phyloP scores from a whole-genome alignment of 73 alveolate genomes.

The Tetrahymena elliotti region DNA sequence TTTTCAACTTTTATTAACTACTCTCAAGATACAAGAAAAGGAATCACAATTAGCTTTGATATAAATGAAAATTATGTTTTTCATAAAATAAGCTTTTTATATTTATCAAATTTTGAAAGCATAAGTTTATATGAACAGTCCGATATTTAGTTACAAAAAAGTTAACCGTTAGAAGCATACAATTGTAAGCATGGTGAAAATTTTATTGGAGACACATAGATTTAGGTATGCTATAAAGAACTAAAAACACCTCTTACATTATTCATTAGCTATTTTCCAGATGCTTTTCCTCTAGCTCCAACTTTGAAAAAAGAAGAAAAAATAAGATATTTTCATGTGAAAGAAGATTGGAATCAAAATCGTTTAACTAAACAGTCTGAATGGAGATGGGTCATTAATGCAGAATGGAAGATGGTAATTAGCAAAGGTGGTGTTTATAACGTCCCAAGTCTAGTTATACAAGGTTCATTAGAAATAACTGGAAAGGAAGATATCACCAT shows the following conservation, averaged over 20 bases:
- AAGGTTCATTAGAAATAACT: not conserved
- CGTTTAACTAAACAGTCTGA: too few relatives aligned
- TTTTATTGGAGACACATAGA: not conserved
- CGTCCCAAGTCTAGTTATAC: not conserved
- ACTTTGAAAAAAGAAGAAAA: not conserved
- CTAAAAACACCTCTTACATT: not conserved
- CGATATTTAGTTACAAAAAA: not conserved
- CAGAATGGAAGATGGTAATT: not conserved
- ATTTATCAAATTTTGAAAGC: not conserved
- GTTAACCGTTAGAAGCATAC: not conserved
- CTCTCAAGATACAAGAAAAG: not conserved
- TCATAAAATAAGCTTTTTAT: not conserved
- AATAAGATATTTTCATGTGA: not conserved
- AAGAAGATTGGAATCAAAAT: not conserved
- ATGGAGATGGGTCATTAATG: not conserved
- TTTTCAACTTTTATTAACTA: not conserved
- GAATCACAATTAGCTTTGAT: not conserved
- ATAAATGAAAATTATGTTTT: not conserved
- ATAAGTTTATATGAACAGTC: not conserved
- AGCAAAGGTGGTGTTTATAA: not conserved
- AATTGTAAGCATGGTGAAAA: not conserved
- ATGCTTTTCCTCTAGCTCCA: not conserved
- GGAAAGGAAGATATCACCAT: not conserved
- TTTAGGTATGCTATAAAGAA: not conserved
- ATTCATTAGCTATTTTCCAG: not conserved